Evolutionary conservation across 2,329 filamentous ascomycete species (phyloP), one percentile per base, ranked within the genome.

Genomic region (Dothideomycetes sp.): DNA sequence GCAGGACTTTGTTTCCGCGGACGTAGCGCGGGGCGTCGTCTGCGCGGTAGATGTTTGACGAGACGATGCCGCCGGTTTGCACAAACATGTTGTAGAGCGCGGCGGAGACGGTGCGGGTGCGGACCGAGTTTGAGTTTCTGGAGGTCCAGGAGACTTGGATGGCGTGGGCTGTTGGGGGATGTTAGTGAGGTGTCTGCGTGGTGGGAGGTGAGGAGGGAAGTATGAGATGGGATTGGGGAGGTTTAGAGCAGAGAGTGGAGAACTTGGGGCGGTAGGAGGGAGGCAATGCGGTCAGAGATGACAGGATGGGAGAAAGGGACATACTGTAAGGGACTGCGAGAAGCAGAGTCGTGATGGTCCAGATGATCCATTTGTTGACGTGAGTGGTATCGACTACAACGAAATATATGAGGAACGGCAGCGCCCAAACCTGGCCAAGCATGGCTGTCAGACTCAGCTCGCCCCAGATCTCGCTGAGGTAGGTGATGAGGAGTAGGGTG

Each of bases 361-460:
- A 67, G 9, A 52, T 54, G 5, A 50, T 51, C 61, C 62, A 63
- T 34, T 55, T 57, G 18, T 52, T 54, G 10, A 58, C n/a, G 51
- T 41, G 2, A 41, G 47, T 7, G n/a, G 49, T 43, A 4, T 57
- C 49, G 7, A 62, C 46, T 16, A 59, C 38, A 33, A 1, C 29
- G 12, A 41, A 17, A 5, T 34, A 31, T 1, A 37, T 29, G 11
- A 41, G 14, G 15, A 34, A 41, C 3, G 38, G 38, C 29, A 42
- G n/a, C 24, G 24, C 62, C 77, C 77, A 82, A 5, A 81, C 47
- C 41, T 77, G 58, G 31, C 66, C 70, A 3, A 67, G 57, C 27
- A 70, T 61, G 12, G 66, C 56, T 11, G 71, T 57, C 2, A 74
- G 53, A 2, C 68, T 55, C 2, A 68, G 60, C 42, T 65, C 50